phyloP scores from a whole-genome alignment of 441 rosid species.

The Erysimum pusillum region DNA sequence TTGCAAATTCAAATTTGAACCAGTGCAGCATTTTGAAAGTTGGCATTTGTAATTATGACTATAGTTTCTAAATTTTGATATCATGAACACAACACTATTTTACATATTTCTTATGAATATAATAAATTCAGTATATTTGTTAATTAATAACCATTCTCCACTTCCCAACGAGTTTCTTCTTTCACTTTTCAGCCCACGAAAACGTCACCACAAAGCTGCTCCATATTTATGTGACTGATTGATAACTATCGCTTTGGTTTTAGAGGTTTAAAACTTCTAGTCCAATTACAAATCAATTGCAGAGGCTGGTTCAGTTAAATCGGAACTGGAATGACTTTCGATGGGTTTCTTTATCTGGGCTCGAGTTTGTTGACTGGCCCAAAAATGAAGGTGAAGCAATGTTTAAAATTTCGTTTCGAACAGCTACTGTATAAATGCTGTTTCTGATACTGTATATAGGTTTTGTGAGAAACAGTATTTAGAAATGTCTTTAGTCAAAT shows the following conservation, averaged over 20 bases:
- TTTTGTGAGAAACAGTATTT: too few species aligned
- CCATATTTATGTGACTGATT: neutral
- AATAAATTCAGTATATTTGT: neutral
- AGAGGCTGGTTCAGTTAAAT: neutral
- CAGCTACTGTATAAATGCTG: too few species aligned
- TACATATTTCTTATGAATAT: neutral
- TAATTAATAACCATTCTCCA: neutral
- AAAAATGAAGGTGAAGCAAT: too few species aligned
- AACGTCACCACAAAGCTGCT: neutral
- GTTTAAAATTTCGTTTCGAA: too few species aligned
- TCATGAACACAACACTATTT: too few species aligned
- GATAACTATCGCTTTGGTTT: neutral
- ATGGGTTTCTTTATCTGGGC: too few species aligned
- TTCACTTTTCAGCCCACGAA: neutral
- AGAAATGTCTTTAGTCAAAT: too few species aligned
- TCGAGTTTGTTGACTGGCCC: too few species aligned
- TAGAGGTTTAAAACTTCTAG: neutral
- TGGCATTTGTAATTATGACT: neutral
- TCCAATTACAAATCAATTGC: neutral
- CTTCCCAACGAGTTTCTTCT: neutral
- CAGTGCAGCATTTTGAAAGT: neutral
- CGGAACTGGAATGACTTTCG: neutral
- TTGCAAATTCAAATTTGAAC: neutral
- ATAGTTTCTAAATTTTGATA: neutral
- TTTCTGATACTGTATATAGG: too few species aligned